Percentiles rank a stretch among this genome's conserved stretches.
Conservation (phyloP, 495 filamentous ascomycete genomes). For the Symbiotaphrina buchneri region DNA sequence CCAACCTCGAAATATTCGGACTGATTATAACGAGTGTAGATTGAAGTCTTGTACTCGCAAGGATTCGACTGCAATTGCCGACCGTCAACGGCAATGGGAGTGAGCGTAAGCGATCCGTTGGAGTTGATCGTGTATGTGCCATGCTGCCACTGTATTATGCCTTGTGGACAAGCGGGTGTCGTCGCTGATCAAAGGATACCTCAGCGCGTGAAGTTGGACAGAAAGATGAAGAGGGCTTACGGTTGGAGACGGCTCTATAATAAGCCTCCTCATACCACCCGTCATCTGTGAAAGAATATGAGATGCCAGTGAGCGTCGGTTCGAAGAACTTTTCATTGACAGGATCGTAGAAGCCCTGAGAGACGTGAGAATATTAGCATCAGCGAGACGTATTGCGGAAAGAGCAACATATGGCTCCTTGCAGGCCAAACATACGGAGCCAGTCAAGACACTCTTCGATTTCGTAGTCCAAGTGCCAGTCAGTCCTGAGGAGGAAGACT, state of each 20-base stretch:
- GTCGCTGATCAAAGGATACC: slow-evolving; percentile 20
- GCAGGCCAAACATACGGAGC: slow-evolving; percentile 32
- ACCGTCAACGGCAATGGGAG: slow-evolving; percentile 45
- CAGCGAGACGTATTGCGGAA: background rate
- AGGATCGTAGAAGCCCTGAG: slow-evolving; percentile 53
- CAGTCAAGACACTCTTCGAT: slow-evolving; percentile 47
- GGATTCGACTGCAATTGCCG: slow-evolving; percentile 49
- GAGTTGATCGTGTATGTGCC: slow-evolving; percentile 30
- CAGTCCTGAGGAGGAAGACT: too few species aligned
- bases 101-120: slow-evolving; percentile 35
- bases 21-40: slow-evolving; percentile 49
- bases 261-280: slow-evolving; percentile 54
- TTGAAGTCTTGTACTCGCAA: slow-evolving; percentile 25
- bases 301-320: slow-evolving; percentile 50
- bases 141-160: slow-evolving; percentile 63
- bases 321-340: slow-evolving; percentile 45
- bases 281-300: slow-evolving; percentile 55
- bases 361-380: slow-evolving; percentile 1
- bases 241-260: slow-evolving; percentile 53
- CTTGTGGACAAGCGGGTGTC: slow-evolving; percentile 39
- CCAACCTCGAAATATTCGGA: slow-evolving; percentile 42
- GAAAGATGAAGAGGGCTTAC: slow-evolving; percentile 15
- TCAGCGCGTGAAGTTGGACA: slow-evolving; percentile 1
- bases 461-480: slow-evolving; percentile 64
- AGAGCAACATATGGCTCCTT: background rate